phyloP scores from a whole-genome alignment of 345 rosid species.

The Durio zibethinus region DNA sequence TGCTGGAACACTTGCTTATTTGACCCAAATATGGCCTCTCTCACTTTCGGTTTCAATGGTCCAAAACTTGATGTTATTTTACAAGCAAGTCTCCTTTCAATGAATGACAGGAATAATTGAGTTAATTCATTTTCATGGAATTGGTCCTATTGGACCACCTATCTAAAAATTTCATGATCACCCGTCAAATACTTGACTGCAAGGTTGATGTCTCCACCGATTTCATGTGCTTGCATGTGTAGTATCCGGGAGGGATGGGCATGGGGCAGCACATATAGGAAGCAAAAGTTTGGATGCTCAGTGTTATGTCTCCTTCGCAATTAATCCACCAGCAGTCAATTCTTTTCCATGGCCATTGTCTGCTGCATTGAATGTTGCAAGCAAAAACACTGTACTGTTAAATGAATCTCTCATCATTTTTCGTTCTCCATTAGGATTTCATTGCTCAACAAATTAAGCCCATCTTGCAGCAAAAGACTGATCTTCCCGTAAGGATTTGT shows the following conservation, averaged over 20 bases:
- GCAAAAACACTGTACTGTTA: not conserved
- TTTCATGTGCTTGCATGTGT: constrained; percentile 8
- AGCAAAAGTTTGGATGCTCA: not conserved
- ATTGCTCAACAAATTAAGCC: not conserved
- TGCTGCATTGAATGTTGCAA: not conserved
- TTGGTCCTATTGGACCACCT: not conserved
- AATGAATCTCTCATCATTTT: not conserved
- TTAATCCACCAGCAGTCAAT: not conserved
- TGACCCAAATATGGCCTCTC: too few relatives aligned
- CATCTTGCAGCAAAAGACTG: not conserved
- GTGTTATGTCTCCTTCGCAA: not conserved
- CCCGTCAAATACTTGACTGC: not conserved
- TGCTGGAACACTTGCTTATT: too few relatives aligned
- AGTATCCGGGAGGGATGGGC: not conserved
- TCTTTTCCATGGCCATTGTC: not conserved
- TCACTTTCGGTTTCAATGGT: too few relatives aligned
- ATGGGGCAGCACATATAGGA: not conserved
- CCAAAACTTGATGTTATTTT: too few relatives aligned
- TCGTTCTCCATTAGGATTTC: not conserved
- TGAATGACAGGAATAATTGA: not conserved
- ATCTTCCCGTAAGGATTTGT: not conserved
- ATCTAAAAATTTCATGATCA: not conserved
- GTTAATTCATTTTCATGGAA: not conserved
- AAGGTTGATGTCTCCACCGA: not conserved
- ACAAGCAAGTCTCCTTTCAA: too few relatives aligned